Evolutionary conservation across 441 rosid species (phyloP).

Genomic region (Adansonia grandidieri): DNA sequence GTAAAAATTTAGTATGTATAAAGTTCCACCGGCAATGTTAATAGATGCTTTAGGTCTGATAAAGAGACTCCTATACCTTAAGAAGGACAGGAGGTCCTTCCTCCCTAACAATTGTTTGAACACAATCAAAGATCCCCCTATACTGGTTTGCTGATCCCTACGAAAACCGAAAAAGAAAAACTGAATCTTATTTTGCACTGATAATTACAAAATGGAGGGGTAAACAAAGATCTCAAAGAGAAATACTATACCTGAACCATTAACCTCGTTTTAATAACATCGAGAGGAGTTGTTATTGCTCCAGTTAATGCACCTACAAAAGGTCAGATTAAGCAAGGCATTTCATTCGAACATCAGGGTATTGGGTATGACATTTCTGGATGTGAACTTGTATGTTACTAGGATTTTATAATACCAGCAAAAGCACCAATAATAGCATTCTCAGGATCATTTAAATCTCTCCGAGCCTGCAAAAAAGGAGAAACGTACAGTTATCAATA

Average conservation of each 20-base stretch:
- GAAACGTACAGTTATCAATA: neutral
- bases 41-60: neutral
- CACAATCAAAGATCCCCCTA: constrained; percentile 82
- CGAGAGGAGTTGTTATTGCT: constrained; percentile 97
- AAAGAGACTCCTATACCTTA: constrained; percentile 50
- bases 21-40: neutral
- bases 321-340: neutral
- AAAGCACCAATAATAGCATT: constrained; percentile 90
- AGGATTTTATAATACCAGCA: constrained; percentile 56
- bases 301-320: constrained; percentile 85
- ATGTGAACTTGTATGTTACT: neutral
- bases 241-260: constrained; percentile 76
- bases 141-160: constrained; percentile 87
- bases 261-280: constrained; percentile 91
- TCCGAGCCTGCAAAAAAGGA: constrained; percentile 55
- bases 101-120: constrained; percentile 74
- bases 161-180: neutral
- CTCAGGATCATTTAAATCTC: constrained; percentile 90
- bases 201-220: constrained; percentile 16
- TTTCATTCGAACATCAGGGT: neutral
- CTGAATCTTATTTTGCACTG: neutral
- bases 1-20: neutral
- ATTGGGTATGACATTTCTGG: no score
- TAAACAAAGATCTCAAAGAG: neutral
- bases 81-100: constrained; percentile 88